Evolutionary conservation across 176 grass and related monocot species (phyloP).

Genomic region (Carex kokanica): DNA sequence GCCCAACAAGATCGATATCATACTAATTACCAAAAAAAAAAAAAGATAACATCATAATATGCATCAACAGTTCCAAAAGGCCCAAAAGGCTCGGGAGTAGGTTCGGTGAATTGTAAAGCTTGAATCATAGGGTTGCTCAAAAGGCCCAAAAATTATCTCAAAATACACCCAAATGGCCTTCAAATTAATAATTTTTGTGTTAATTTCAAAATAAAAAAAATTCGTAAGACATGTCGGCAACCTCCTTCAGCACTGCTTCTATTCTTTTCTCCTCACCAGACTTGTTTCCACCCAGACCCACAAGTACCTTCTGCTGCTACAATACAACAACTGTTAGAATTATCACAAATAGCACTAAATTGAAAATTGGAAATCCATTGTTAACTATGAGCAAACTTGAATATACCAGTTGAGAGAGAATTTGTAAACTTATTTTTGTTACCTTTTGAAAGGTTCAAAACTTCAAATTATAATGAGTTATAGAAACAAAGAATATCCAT

Average conservation of each 20-base stretch:
- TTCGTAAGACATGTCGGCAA: too few species aligned
- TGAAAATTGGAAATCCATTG: background rate
- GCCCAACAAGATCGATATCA: too few species aligned
- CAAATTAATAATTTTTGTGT: too few species aligned
- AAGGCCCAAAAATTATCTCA: too few species aligned
- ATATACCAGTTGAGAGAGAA: background rate
- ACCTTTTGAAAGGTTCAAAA: background rate
- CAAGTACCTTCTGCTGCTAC: constrained; percentile 49
- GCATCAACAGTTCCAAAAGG: too few species aligned
- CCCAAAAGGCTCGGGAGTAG: too few species aligned
- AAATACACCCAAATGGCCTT: too few species aligned
- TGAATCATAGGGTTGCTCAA: too few species aligned
- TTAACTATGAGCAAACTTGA: background rate
- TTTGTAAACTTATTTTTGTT: background rate
- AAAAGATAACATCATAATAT: too few species aligned
- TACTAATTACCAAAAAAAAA: too few species aligned
- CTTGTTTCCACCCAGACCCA: constrained; percentile 27
- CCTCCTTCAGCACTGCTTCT: background rate
- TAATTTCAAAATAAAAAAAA: too few species aligned
- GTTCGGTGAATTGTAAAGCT: too few species aligned
- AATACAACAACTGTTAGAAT: background rate
- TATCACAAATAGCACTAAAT: background rate
- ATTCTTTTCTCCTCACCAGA: constrained; percentile 21
- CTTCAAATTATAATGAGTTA: background rate
- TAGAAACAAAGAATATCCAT: background rate